phyloP scores from a whole-genome alignment of 2,329 filamentous ascomycete species.

The Gyromitra esculenta region DNA sequence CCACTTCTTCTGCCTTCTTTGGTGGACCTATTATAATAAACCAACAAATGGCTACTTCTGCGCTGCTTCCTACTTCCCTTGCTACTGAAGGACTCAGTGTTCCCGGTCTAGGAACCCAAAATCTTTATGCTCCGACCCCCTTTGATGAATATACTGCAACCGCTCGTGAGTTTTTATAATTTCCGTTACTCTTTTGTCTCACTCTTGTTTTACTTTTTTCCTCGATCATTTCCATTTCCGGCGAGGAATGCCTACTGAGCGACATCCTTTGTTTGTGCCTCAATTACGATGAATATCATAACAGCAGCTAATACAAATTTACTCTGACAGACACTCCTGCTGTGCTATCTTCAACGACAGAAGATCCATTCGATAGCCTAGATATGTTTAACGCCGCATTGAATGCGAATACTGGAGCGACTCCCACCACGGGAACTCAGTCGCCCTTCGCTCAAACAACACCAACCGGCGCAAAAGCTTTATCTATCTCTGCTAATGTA shows the following conservation, averaged over 20 bases:
- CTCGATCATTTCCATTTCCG: background rate
- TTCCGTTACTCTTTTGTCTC: background rate
- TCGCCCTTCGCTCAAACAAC: background rate
- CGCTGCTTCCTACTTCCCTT: background rate
- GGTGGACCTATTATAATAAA: background rate
- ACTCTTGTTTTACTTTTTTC: background rate
- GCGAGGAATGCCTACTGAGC: conserved; percentile 11
- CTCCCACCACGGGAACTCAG: conserved; percentile 1
- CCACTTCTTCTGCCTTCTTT: background rate
- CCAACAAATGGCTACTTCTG: background rate
- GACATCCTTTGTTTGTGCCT: conserved; percentile 17
- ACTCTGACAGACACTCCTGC: background rate
- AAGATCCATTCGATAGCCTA: background rate
- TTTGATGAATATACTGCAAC: conserved; percentile 2
- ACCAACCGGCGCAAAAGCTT: background rate
- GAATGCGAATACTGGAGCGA: background rate
- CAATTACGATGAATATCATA: background rate
- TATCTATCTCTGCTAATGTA: background rate
- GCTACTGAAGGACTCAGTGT: background rate
- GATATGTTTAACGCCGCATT: conserved; percentile 19
- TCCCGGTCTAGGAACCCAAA: background rate
- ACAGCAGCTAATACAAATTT: background rate
- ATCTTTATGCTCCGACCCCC: background rate
- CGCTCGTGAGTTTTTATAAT: conserved; percentile 16
- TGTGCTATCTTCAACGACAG: background rate